Evolutionary conservation across 2,329 filamentous ascomycete genomes (phyloP).

Genomic region (Aspergillus tubingensis): DNA sequence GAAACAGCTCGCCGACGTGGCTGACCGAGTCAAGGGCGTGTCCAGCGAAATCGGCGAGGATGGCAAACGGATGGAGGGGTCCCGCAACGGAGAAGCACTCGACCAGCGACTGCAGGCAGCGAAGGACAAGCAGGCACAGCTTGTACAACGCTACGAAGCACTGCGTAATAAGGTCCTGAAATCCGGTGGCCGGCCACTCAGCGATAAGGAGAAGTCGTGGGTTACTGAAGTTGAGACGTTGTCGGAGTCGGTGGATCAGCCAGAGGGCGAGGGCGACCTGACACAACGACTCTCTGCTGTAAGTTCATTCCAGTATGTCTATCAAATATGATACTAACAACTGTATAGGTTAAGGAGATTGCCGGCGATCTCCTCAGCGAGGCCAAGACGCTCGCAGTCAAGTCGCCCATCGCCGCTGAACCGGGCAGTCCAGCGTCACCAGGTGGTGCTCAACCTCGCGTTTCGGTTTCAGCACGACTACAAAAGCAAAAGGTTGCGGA

Average conservation of each 20-base stretch:
- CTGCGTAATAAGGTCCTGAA: conserved; percentile 47
- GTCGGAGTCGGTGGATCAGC: conserved; percentile 35
- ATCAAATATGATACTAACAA: conserved; percentile 14
- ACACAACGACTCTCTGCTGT: conserved; percentile 44
- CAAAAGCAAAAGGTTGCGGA: conserved; percentile 50
- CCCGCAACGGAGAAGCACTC: conserved; percentile 36
- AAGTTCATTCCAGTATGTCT: conserved; percentile 18
- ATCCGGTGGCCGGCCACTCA: conserved; percentile 47
- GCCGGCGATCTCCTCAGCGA: conserved; percentile 41
- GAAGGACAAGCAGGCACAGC: conserved; percentile 41
- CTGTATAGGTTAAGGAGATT: conserved; percentile 42
- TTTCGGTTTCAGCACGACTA: conserved; percentile 46
- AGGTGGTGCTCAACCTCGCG: conserved; percentile 30
- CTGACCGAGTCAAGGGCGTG: conserved; percentile 48
- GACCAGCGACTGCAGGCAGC: conserved; percentile 45
- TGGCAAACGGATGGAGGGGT: conserved; percentile 34
- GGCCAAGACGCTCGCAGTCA: conserved; percentile 36
- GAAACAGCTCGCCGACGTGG: conserved; percentile 47
- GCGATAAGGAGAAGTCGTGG: conserved; percentile 51
- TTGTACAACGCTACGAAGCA: conserved; percentile 47
- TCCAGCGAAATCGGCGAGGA: conserved; percentile 42
- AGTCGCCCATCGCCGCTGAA: conserved; percentile 28
- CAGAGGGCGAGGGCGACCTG: conserved; percentile 29
- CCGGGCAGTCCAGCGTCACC: conserved; percentile 34
- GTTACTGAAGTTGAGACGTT: conserved; percentile 46